phyloP scores from a whole-genome alignment of 768 basidiomycete genomes.

The Gelatoporia subvermispora region DNA sequence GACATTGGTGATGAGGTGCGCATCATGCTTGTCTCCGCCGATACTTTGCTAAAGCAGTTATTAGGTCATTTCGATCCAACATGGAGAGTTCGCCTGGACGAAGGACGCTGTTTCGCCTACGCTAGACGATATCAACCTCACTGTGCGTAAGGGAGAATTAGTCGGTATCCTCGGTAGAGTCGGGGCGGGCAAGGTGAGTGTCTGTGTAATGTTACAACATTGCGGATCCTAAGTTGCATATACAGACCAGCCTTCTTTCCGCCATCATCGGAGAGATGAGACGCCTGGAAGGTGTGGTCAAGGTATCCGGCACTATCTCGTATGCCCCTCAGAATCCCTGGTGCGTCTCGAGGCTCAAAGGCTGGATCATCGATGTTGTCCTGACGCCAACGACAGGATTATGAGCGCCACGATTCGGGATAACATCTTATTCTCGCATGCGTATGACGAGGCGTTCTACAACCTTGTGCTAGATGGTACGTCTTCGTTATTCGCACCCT shows the following conservation, averaged over 20 bases:
- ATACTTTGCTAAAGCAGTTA: not conserved
- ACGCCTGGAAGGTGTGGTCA: slow-evolving; percentile 66
- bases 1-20: slow-evolving; percentile 57
- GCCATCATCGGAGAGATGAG: slow-evolving; percentile 88
- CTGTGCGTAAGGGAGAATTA: slow-evolving; percentile 77
- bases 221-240: not conserved
- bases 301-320: slow-evolving; percentile 63
- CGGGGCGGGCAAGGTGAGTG: slow-evolving; percentile 78
- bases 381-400: slow-evolving; percentile 45
- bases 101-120: slow-evolving; percentile 51
- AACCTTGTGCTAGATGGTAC: slow-evolving; percentile 74
- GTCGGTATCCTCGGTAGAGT: slow-evolving; percentile 85
- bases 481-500: not conserved
- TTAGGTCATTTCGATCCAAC: slow-evolving; percentile 60
- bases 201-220: slow-evolving; percentile 3
- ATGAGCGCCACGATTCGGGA: slow-evolving; percentile 82
- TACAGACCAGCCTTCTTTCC: slow-evolving; percentile 65
- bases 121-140: slow-evolving; percentile 73
- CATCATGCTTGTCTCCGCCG: not conserved
- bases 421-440: slow-evolving; percentile 90
- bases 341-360: slow-evolving; percentile 29
- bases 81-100: slow-evolving; percentile 83
- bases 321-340: slow-evolving; percentile 89
- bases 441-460: slow-evolving; percentile 83
- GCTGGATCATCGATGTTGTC: not conserved